These are phyloP conservation scores for Candida maesae DNA, from an alignment of 805 yeast genomes.

Conservation along the genomic window DNA sequence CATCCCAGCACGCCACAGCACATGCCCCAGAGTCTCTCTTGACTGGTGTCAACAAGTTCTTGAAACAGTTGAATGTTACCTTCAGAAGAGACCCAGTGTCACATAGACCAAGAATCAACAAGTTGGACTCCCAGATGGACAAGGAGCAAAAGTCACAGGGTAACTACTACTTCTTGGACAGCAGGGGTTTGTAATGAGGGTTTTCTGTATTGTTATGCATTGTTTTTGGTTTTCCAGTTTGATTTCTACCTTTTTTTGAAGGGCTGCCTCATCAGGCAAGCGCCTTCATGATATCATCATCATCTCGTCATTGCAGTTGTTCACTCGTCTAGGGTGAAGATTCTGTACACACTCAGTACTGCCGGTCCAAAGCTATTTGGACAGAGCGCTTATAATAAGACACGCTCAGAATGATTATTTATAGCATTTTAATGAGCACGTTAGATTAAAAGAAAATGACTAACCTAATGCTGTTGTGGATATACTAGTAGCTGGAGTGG, in stretches of 20 bases:
- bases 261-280: too few relatives aligned
- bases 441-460: too few relatives aligned
- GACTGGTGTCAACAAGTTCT: conserved; percentile 96
- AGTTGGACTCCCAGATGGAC: conserved; percentile 97
- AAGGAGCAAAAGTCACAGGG: conserved; percentile 93
- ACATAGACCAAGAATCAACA: conserved; percentile 98
- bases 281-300: too few relatives aligned
- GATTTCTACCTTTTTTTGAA: neutral
- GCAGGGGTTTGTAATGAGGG: conserved; percentile 37
- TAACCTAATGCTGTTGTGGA: too few relatives aligned
- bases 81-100: conserved; percentile 99
- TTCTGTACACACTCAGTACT: neutral
- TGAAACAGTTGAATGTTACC: conserved; percentile 95
- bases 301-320: neutral
- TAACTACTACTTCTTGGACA: conserved; percentile 94
- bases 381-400: too few relatives aligned
- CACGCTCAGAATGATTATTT: neutral
- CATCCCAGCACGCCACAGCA: conserved; percentile 83
- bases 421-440: neutral
- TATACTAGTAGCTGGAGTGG: too few relatives aligned
- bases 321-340: neutral
- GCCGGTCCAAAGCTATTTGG: neutral
- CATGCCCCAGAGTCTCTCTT: conserved; percentile 87
- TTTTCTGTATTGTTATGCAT: neutral
- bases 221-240: neutral